Conservation (phyloP, 768 basidiomycete species). For the Hortiboletus flavorubellus region DNA sequence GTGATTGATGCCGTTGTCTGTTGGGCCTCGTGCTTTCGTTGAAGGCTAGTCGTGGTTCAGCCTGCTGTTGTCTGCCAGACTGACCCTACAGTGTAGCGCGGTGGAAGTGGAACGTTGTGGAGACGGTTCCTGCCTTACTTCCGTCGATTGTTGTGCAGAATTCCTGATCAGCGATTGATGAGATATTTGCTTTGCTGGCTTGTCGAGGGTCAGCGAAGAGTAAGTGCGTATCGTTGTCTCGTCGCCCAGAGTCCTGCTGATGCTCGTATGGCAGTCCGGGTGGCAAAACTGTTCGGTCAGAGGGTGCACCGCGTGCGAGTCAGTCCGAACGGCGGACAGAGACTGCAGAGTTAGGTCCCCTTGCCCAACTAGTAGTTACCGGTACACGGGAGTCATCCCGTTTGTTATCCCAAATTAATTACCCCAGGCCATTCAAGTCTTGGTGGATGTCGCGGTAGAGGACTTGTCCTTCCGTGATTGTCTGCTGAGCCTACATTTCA, state of each 20-base stretch:
- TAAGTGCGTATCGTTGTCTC: constrained; percentile 7
- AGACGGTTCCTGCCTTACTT: constrained; percentile 3
- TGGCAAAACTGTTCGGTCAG: constrained; percentile 8
- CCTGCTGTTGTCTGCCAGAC: background rate
- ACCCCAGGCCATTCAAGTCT: constrained; percentile 36
- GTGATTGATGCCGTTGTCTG: constrained; percentile 17
- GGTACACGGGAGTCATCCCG: constrained; percentile 26
- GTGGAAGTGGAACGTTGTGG: constrained; percentile 15
- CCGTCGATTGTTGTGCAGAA: constrained; percentile 13
- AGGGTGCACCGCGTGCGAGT: background rate
- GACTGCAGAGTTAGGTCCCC: background rate
- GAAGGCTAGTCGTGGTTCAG: background rate
- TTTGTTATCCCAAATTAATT: constrained; percentile 34
- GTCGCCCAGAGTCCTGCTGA: background rate
- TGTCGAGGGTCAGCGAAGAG: constrained; percentile 22
- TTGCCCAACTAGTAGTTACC: constrained; percentile 15
- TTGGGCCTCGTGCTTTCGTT: background rate
- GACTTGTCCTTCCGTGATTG: background rate
- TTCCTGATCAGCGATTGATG: constrained; percentile 18
- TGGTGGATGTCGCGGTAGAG: constrained; percentile 13
- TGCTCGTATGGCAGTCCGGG: constrained; percentile 2
- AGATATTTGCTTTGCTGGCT: constrained; percentile 17
- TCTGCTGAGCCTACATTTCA: constrained; percentile 32
- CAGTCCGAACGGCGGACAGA: constrained; percentile 3
- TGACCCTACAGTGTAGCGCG: constrained; percentile 1